Evolutionary conservation across 768 basidiomycete genomes (phyloP).

Genomic region (Leucocoprinus sp.): DNA sequence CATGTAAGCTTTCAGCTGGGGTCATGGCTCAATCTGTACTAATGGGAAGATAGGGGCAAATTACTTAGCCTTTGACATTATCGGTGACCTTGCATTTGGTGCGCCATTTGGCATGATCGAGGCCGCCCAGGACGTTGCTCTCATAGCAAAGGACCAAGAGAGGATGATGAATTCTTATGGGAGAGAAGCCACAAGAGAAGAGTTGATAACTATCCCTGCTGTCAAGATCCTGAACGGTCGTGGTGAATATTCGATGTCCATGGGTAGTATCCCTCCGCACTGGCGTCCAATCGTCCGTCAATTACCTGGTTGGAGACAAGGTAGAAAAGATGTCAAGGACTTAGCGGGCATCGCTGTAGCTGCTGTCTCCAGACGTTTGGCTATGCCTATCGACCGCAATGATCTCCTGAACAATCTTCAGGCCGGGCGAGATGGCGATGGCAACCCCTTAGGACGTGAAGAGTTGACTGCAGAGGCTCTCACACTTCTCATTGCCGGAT

Average conservation of each 20-base stretch:
- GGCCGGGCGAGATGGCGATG: conserved; percentile 67
- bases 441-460: conserved; percentile 69
- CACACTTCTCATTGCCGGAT: conserved; percentile 82
- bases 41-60: conserved; percentile 32
- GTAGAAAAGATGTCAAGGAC: conserved; percentile 55
- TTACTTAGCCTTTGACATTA: conserved; percentile 59
- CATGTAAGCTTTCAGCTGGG: conserved; percentile 41
- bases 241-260: conserved; percentile 78
- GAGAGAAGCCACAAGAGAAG: conserved; percentile 27
- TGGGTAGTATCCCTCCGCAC: conserved; percentile 68
- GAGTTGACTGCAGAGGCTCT: conserved; percentile 87
- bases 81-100: conserved; percentile 84
- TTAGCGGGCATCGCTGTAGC: conserved; percentile 76
- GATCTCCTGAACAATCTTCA: conserved; percentile 82
- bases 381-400: conserved; percentile 58
- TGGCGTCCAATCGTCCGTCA: conserved; percentile 58
- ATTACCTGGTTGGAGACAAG: conserved; percentile 72
- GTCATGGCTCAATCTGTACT: conserved; percentile 9
- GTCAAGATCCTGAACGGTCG: conserved; percentile 82
- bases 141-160: conserved; percentile 51
- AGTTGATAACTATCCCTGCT: conserved; percentile 63
- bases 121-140: conserved; percentile 62
- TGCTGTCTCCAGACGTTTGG: conserved; percentile 71
- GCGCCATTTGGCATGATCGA: conserved; percentile 84
- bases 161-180: conserved; percentile 52